Percentiles rank a stretch among this genome's conserved stretches.
Conservation (phyloP, 495 filamentous ascomycete species). For the Podospora appendiculata region DNA sequence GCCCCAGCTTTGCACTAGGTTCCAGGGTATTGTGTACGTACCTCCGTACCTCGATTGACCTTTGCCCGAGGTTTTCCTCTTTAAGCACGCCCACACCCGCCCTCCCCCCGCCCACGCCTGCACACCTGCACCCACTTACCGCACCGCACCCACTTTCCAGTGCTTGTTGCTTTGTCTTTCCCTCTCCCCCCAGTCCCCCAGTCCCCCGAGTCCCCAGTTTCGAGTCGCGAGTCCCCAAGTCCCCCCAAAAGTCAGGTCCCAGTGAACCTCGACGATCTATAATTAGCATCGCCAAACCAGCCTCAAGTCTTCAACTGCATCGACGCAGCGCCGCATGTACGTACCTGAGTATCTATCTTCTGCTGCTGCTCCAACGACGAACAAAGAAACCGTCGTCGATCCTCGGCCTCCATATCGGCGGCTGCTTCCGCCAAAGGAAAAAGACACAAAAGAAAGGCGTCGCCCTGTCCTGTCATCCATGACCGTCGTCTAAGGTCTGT, state of each 20-base stretch:
- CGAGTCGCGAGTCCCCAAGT: neutral
- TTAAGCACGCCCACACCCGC: neutral
- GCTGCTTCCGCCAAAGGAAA: constrained; percentile 12
- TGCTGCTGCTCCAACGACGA: constrained; percentile 8
- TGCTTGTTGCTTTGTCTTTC: constrained; percentile 1
- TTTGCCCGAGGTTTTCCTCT: too few relatives aligned
- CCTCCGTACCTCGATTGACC: too few relatives aligned
- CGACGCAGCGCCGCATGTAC: constrained; percentile 23
- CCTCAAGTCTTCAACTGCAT: constrained; percentile 25
- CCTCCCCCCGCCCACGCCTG: neutral
- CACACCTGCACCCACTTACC: neutral
- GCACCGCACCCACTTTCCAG: neutral
- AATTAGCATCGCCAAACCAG: constrained; percentile 27
- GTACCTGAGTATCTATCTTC: constrained; percentile 18
- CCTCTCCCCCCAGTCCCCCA: constrained; percentile 3
- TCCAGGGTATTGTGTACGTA: too few relatives aligned
- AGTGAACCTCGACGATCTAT: constrained; percentile 18
- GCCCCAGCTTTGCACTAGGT: neutral
- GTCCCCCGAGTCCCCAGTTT: constrained; percentile 6
- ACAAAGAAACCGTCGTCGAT: constrained; percentile 21
- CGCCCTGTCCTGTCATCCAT: constrained; percentile 9
- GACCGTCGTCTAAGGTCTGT: constrained; percentile 12
- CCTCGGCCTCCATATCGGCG: constrained; percentile 13
- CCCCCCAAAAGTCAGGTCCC: constrained; percentile 1
- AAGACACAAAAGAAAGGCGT: constrained; percentile 21